Percentiles rank a stretch among this genome's conserved stretches.
These are phyloP conservation scores for Cyclaneusma minus DNA, from an alignment of 2,329 filamentous ascomycete species.

Conservation along the genomic window DNA sequence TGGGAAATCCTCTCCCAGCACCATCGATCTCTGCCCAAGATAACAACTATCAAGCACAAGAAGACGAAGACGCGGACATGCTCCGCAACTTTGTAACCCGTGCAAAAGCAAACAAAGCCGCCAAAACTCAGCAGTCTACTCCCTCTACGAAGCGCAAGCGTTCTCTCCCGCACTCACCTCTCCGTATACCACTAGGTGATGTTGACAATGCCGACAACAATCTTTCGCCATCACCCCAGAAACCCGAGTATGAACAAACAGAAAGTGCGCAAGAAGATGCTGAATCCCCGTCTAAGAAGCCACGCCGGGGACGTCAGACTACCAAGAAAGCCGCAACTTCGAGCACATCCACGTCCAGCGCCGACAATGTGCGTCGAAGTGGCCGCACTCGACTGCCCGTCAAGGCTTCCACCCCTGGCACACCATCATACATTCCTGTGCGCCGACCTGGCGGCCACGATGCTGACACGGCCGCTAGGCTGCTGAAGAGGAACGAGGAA, in stretches of 20 bases:
- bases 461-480: constrained; percentile 13
- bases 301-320: background rate
- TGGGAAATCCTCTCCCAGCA: too few relatives aligned
- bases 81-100: constrained; percentile 20
- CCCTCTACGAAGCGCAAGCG: constrained; percentile 10
- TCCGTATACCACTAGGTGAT: constrained; percentile 14
- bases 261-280: constrained; percentile 5
- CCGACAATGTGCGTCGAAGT: constrained; percentile 12
- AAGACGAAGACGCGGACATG: constrained; percentile 19
- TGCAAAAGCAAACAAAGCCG: constrained; percentile 20
- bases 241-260: constrained; percentile 8
- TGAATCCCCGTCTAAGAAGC: background rate
- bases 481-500: constrained; percentile 20
- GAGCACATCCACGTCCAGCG: background rate
- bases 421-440: constrained; percentile 17
- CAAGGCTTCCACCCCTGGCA: constrained; percentile 10
- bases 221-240: constrained; percentile 10
- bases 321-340: background rate
- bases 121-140: constrained; percentile 12
- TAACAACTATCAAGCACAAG: constrained; percentile 3
- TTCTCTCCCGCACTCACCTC: constrained; percentile 17
- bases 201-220: constrained; percentile 7
- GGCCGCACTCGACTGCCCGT: constrained; percentile 16
- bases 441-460: constrained; percentile 15
- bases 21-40: too few relatives aligned